Evolutionary conservation across 2,329 filamentous ascomycete species (phyloP), one percentile per base, ranked within the genome.

Genomic region (Furcasterigmium sp.): DNA sequence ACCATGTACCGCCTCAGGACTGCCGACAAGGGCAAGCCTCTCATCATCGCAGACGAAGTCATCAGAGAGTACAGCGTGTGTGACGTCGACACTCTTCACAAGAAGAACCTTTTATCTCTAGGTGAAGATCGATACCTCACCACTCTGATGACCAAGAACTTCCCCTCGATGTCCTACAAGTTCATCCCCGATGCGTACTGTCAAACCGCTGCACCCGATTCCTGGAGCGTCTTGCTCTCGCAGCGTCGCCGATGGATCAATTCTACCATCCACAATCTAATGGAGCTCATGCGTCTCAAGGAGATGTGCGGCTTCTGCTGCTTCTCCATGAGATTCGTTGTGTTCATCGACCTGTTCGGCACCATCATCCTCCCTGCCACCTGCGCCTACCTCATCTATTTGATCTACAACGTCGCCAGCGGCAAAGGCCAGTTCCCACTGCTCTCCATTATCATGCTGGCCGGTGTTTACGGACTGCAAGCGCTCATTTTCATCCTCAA

Each of bases 171-270:
- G 90, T 85, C 87, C 1, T 97, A 88, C 76, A 98, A 97, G 67
- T 98, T 97, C 63, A 78, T 96, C 41, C 81, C 91, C 1, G 89
- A 95, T 65, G 93, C 93, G 8, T 93, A 90, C 63, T 94, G 91
- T 53, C 84, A 87, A 57, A 98, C 93, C 2, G 91, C 91, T 35
- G 93, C 93, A 1, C 93, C 93, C 3, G 90, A 97, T 57, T 87
- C 85, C 19, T 98, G 91, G 88, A 87, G 84, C 58, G 89, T 98
- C 55, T 70, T 98, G 54, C 75, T 98, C 25, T 98, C 93, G n/a
- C 93, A 98, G 63, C 84, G 93, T 75, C 90, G 93, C 73, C 86
- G 93, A 62, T 98, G 93, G 93, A 98, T 98, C 65, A 98, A 98
- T 70, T 97, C 93, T 2, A 98, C 93, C 9, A 85, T 98, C 48